These are phyloP conservation scores for Saccharomycopsis fibuligera DNA, from an alignment of 805 yeast species.

Conservation along the genomic window DNA sequence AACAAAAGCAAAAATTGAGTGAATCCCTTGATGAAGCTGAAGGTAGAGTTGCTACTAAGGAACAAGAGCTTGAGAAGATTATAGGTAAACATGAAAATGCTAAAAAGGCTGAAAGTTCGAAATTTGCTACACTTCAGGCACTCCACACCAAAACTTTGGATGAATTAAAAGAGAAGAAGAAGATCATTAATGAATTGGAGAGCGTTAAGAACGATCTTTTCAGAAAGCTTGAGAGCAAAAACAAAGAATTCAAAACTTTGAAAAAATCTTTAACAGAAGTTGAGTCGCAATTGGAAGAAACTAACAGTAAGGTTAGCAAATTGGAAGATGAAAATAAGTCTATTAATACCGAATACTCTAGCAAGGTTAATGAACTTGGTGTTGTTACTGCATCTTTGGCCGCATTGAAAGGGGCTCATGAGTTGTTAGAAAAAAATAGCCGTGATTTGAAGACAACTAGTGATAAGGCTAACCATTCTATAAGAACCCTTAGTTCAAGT, in stretches of 20 bases:
- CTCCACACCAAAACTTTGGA: not conserved
- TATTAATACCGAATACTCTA: constrained; percentile 2
- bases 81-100: no score
- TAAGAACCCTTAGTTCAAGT: no score
- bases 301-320: not conserved
- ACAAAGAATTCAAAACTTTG: not conserved
- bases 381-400: constrained; percentile 14
- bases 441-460: not conserved
- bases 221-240: not conserved
- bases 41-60: not conserved
- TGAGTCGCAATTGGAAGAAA: not conserved
- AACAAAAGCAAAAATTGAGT: not conserved
- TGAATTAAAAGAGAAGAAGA: not conserved
- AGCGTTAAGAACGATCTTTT: not conserved
- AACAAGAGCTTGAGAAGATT: not conserved
- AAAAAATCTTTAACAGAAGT: not conserved
- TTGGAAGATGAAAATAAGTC: not conserved
- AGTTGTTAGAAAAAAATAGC: constrained; percentile 22
- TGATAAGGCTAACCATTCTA: no score
- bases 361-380: constrained; percentile 8
- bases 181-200: not conserved
- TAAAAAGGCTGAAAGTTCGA: no score
- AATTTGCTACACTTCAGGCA: no score
- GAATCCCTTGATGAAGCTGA: not conserved
- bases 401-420: constrained; percentile 22